Percentiles rank a stretch among this genome's conserved stretches.
Conservation (phyloP, 306 rosid genomes). For the Gleditsia sinensis region DNA sequence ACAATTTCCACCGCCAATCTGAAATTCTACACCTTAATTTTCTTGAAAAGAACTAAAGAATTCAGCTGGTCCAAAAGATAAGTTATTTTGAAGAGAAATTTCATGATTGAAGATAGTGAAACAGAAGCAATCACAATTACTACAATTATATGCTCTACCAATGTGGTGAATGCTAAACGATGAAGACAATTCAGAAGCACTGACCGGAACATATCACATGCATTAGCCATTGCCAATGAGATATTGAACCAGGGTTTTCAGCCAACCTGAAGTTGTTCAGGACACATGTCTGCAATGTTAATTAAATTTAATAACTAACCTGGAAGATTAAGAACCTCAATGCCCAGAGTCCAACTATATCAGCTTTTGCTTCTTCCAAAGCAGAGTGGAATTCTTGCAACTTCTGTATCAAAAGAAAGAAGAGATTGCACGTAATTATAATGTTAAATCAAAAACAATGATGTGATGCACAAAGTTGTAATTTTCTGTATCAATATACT, state of each 20-base stretch:
- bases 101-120: no score
- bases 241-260: not conserved
- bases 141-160: no score
- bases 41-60: not conserved
- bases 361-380: slow-evolving; percentile 98
- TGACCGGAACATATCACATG: not conserved
- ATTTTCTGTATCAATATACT: not conserved
- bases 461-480: not conserved
- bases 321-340: slow-evolving; percentile 69
- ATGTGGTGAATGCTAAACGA: not conserved
- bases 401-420: slow-evolving; percentile 60
- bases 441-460: slow-evolving; percentile 11
- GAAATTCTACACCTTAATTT: no score
- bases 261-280: not conserved
- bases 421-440: slow-evolving; percentile 14
- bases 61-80: not conserved
- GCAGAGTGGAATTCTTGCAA: slow-evolving; percentile 92
- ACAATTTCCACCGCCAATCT: no score
- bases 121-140: no score
- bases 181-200: slow-evolving; percentile 11
- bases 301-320: slow-evolving; percentile 46
- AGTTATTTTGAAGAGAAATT: not conserved
- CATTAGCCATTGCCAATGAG: slow-evolving; percentile 2
- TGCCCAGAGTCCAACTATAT: slow-evolving; percentile 98
- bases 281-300: not conserved